Percentiles rank a stretch among this genome's conserved stretches.
These are phyloP conservation scores for Vachellia pachyceras DNA, from an alignment of 306 rosid genomes.

Conservation along the genomic window DNA sequence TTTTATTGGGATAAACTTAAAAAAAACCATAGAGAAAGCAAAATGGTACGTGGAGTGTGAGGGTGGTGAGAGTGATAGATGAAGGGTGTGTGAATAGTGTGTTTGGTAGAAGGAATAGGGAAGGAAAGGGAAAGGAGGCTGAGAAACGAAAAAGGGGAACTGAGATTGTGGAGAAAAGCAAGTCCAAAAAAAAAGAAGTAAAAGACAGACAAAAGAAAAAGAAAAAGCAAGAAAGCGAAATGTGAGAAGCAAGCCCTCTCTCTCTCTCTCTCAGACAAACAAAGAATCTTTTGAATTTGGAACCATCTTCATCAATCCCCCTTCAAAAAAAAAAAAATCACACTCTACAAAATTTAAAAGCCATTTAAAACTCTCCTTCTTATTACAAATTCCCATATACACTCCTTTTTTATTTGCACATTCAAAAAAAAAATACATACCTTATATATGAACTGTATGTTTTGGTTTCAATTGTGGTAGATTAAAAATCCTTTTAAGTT, in stretches of 20 bases:
- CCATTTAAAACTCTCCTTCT: too few species aligned
- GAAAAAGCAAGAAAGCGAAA: conserved; percentile 34
- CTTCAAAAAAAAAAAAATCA: neutral
- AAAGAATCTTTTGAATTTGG: conserved; percentile 52
- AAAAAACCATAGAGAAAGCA: neutral
- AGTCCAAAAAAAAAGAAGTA: neutral
- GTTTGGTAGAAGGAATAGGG: neutral
- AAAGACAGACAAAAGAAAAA: conserved; percentile 30
- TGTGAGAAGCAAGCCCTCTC: conserved; percentile 11
- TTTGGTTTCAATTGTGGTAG: too few species aligned
- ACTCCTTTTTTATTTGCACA: too few species aligned
- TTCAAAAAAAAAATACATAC: too few species aligned
- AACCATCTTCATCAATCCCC: conserved; percentile 28
- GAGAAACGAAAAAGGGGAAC: conserved; percentile 52
- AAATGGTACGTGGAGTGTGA: neutral
- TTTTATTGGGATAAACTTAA: too few species aligned
- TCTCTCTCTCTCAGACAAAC: neutral
- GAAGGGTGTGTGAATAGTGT: neutral
- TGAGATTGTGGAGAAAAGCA: conserved; percentile 19
- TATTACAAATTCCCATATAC: too few species aligned
- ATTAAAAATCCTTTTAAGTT: too few species aligned
- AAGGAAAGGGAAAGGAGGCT: conserved; percentile 29
- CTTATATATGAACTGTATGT: too few species aligned
- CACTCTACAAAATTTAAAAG: too few species aligned
- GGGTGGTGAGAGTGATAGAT: neutral